These are phyloP conservation scores for Xylaria castorea DNA, from an alignment of 495 filamentous ascomycete genomes.

Conservation along the genomic window DNA sequence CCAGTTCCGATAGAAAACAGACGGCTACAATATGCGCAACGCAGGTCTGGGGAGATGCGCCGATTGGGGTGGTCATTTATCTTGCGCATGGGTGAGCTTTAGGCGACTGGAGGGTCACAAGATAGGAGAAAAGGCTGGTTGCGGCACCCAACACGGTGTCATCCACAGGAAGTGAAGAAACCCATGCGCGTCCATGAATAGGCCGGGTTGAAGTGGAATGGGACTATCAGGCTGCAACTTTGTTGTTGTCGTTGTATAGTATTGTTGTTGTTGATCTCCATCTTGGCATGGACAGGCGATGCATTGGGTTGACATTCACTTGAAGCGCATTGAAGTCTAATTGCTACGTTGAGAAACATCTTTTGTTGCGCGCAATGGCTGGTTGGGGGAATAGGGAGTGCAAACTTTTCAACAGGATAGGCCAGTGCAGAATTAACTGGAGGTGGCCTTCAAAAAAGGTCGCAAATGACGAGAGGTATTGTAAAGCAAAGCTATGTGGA, in stretches of 20 bases:
- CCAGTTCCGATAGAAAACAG: not conserved
- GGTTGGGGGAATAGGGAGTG: constrained; percentile 8
- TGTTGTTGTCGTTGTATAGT: not conserved
- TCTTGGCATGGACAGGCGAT: constrained; percentile 3
- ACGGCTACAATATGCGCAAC: not conserved
- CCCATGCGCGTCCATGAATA: not conserved
- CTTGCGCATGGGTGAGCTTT: constrained; percentile 6
- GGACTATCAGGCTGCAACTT: constrained; percentile 10
- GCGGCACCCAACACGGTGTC: constrained; percentile 4
- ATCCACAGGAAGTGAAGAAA: not conserved
- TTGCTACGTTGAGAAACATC: constrained; percentile 21
- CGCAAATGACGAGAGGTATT: constrained; percentile 9
- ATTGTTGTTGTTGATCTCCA: not conserved
- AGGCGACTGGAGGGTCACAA: constrained; percentile 6
- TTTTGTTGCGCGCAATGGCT: constrained; percentile 21
- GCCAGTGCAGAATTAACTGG: not conserved
- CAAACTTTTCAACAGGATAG: constrained; percentile 4
- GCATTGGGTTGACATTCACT: constrained; percentile 22
- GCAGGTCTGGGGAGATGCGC: not conserved
- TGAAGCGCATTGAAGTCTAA: constrained; percentile 23
- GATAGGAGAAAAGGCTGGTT: constrained; percentile 3
- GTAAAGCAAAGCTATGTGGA: constrained; percentile 22
- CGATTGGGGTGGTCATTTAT: not conserved
- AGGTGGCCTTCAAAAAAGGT: not conserved
- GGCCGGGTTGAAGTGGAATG: not conserved